These are phyloP conservation scores for Leptoxyphium fumago DNA, from an alignment of 2,329 filamentous ascomycete genomes.

Conservation along the genomic window DNA sequence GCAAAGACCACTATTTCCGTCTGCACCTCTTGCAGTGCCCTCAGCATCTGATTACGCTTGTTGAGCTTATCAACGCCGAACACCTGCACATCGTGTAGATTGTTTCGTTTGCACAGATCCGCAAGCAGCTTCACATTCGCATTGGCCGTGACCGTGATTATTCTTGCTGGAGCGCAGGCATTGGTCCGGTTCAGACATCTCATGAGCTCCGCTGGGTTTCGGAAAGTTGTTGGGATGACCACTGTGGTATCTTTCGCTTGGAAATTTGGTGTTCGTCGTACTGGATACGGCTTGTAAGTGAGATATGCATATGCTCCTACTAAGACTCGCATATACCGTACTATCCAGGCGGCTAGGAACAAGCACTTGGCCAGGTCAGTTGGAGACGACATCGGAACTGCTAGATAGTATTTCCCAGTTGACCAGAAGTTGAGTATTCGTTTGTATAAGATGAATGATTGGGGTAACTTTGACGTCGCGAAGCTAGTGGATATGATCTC, in stretches of 20 bases:
- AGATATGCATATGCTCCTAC: slow-evolving; percentile 16
- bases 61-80: slow-evolving; percentile 20
- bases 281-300: slow-evolving; percentile 14
- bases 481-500: too few species aligned
- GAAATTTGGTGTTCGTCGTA: slow-evolving; percentile 13
- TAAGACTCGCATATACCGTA: slow-evolving; percentile 16
- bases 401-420: too few species aligned
- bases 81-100: slow-evolving; percentile 10
- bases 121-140: slow-evolving; percentile 11
- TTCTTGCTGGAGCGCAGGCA: slow-evolving; percentile 9
- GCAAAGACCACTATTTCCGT: slow-evolving; percentile 19
- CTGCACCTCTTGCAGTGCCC: slow-evolving; percentile 14
- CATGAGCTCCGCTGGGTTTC: slow-evolving; percentile 14
- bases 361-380: background rate
- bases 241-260: slow-evolving; percentile 16
- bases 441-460: too few species aligned
- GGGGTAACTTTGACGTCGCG: too few species aligned
- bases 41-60: slow-evolving; percentile 21
- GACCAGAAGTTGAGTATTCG: too few species aligned
- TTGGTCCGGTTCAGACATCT: slow-evolving; percentile 15
- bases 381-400: background rate
- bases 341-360: slow-evolving; percentile 8
- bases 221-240: slow-evolving; percentile 21
- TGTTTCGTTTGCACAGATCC: slow-evolving; percentile 2
- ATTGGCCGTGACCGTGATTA: slow-evolving; percentile 17